phyloP scores from a whole-genome alignment of 805 yeast genomes.

The Vanderwaltozyma polyspora region DNA sequence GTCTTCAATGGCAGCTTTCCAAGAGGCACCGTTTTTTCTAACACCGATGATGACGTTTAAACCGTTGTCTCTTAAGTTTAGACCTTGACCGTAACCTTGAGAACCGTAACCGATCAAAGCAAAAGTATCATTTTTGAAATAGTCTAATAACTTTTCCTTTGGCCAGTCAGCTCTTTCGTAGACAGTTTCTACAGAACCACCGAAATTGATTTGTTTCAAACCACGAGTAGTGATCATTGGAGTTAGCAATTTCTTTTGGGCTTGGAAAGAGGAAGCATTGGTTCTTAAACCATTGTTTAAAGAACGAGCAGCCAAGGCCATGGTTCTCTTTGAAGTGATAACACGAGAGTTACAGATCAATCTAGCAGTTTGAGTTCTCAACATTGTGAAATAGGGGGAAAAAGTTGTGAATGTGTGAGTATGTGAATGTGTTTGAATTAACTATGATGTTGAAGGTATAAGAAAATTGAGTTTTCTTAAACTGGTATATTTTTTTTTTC shows the following conservation, averaged over 20 bases:
- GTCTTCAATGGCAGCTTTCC: slow-evolving; percentile 99
- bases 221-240: slow-evolving; percentile 68
- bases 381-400: slow-evolving; percentile 11
- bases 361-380: slow-evolving; percentile 37
- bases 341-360: slow-evolving; percentile 31
- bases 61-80: slow-evolving; percentile 98
- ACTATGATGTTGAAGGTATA: too few species aligned
- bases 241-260: slow-evolving; percentile 34
- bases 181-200: slow-evolving; percentile 88
- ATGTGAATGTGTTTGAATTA: too few species aligned
- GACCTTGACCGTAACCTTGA: slow-evolving; percentile 99
- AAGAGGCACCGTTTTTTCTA: slow-evolving; percentile 95
- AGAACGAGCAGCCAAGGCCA: slow-evolving; percentile 38
- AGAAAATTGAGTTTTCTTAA: too few species aligned
- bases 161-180: slow-evolving; percentile 99
- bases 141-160: slow-evolving; percentile 85
- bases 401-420: too few species aligned
- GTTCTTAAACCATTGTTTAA: slow-evolving; percentile 29
- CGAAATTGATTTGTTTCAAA: slow-evolving; percentile 91
- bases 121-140: slow-evolving; percentile 95
- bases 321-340: slow-evolving; percentile 53
- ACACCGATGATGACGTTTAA: slow-evolving; percentile 96
- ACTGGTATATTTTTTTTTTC: too few species aligned
- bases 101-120: slow-evolving; percentile 99
- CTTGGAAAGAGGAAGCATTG: slow-evolving; percentile 38